Evolutionary conservation across 176 grass and related monocot genomes (phyloP).

Genomic region (Phyllostachys edulis): DNA sequence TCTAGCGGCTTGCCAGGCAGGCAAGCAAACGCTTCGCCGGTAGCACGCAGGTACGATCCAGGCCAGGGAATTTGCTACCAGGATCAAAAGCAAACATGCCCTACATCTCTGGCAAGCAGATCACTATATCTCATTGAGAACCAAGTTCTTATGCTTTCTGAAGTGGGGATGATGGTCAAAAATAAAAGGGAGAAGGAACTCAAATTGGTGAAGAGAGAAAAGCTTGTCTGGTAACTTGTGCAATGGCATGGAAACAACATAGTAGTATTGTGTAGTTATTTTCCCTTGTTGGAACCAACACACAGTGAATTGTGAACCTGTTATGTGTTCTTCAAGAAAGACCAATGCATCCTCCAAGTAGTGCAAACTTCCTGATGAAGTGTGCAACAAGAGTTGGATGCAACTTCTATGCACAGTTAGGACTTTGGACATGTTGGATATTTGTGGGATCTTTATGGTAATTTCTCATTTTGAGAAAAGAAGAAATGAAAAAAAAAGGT

Average conservation of each 20-base stretch:
- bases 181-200: background rate
- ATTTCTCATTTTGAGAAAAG: too few species aligned
- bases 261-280: background rate
- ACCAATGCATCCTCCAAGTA: background rate
- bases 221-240: background rate
- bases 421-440: too few species aligned
- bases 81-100: too few species aligned
- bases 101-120: background rate
- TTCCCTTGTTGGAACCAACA: background rate
- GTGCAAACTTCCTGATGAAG: background rate
- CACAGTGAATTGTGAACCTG: conserved; percentile 7
- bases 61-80: too few species aligned
- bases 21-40: too few species aligned
- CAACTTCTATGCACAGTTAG: background rate
- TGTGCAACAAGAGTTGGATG: background rate
- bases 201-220: background rate
- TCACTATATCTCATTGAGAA: background rate
- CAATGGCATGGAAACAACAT: background rate
- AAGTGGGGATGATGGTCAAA: background rate
- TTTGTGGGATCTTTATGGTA: too few species aligned
- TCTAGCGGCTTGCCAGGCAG: too few species aligned
- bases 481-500: too few species aligned
- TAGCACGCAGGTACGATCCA: too few species aligned
- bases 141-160: background rate
- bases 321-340: conserved; percentile 26